Base-by-base conservation (phyloP, 2,329 filamentous ascomycete genomes). In the Ambrosiella xylebori region DNA sequence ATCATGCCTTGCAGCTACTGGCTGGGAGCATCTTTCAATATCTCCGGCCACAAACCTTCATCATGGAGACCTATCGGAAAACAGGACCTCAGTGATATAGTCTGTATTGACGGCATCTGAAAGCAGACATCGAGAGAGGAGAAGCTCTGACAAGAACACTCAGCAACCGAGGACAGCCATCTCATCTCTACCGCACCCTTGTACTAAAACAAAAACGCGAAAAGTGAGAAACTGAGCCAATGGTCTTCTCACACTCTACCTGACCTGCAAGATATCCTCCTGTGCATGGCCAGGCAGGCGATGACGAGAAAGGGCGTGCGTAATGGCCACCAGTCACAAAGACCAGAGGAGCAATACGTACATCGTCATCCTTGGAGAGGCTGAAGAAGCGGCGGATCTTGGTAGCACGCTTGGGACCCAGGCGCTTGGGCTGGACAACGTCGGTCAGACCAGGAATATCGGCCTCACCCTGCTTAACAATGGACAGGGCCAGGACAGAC, bases 291-390 rank as follows among this genome's bases (percentile, higher is more conserved):
- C 69, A 79, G 79, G 79, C 77, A 88, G 84, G 85, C 78, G 80
- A 86, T 80, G 81, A 84, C 75, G 75, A 75, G 71, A 71, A 61
- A 55, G 71, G 71, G 69, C 71, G 62, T 66, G 57, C 59, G 41
- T 52, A 57, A 47, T 56, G 57, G 56, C 56, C 54, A 58, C 41
- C 53, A 61, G 53, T 63, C 69, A 70, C 74, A 72, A 72, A 70
- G 73, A 69, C 69, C 47, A 62, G 63, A 59, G 64, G 59, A 61
- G 59, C 59, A 63, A 70, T 73, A 89, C 87, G 83, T 86, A 97
- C 91, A 87, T 98, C 93, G 82, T 98, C 93, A 85, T 97, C 90
- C 90, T 97, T 97, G 87, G 85, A 91, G 83, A 98, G 87, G 80
- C 88, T 85, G 81, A 97, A 98, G 86, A 98, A 98, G 74, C 84